Evolutionary conservation across 768 basidiomycete genomes (phyloP), one percentile per base, ranked within the genome.

Genomic region (Pleurotus platypus): DNA sequence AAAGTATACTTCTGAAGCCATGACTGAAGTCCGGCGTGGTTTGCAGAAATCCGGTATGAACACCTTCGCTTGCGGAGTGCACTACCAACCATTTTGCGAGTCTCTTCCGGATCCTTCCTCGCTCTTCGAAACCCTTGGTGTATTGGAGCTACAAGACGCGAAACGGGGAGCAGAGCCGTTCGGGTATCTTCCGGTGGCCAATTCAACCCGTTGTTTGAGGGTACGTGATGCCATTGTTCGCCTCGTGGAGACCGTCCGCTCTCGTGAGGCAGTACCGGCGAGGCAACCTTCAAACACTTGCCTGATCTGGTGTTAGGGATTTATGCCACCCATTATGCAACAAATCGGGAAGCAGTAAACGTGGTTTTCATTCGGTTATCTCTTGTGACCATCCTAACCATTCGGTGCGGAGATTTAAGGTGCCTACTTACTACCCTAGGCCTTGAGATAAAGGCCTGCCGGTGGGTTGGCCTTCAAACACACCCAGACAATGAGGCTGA

Each of bases 401-500:
- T 22, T 37, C 26, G 49, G 24, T 8, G 38, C 27, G 47, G 49
- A 50, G 38, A 30, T 30, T 35, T 39, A 40, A 39, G 51, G 51
- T 18, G 39, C 39, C 30, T 11, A 35, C 30, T 35, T 35, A 35
- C 30, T 11, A 54, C 51, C 51, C 51, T 54, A 39, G 24, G 38
- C 51, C 51, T 54, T 42, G 51, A 43, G 51, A 54, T 54, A 54
- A 42, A 54, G 51, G 35, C 37, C 42, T 45, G n/a, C 51, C 49
- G 26, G 30, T 50, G 49, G 26, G 16, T 22, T 50, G 2, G 9
- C 30, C 38, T 40, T 20, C 15, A 40, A 37, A 35, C 51, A 54
- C 51, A 54, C 39, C 39, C 9, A 54, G 38, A 54, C 51, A 54
- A 54, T 42, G 51, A 54, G 51, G 51, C 51, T 30, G n/a, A 24